Conservation (phyloP, 805 yeast species). For the Kuraishia hungarica region DNA sequence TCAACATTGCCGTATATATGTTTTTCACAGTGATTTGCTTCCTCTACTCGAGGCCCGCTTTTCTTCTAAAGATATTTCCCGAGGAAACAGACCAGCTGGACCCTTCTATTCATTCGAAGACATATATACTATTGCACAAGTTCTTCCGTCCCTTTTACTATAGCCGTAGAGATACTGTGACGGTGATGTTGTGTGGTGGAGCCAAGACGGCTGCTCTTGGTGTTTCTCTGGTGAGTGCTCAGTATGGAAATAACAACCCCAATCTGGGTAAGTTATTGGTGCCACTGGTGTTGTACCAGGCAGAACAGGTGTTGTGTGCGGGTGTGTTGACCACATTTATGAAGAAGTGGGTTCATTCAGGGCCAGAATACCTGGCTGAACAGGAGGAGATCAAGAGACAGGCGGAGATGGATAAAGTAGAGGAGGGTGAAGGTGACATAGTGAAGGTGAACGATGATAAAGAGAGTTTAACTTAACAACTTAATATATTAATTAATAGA, state of each 20-base stretch:
- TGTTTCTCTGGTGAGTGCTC: slow-evolving; percentile 59
- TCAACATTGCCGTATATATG: slow-evolving; percentile 73
- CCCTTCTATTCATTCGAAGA: slow-evolving; percentile 31
- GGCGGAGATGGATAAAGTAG: not conserved
- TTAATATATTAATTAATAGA: no score
- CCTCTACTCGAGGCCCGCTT: slow-evolving; percentile 52
- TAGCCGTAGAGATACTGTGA: slow-evolving; percentile 60
- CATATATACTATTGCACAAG: no score
- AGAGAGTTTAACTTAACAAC: no score
- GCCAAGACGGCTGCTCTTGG: slow-evolving; percentile 93
- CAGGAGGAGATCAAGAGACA: not conserved
- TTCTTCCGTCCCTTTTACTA: slow-evolving; percentile 60
- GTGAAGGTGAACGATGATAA: not conserved
- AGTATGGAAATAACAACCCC: slow-evolving; percentile 57
- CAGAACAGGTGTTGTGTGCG: slow-evolving; percentile 81
- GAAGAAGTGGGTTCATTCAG: slow-evolving; percentile 55
- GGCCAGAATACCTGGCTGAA: slow-evolving; percentile 5
- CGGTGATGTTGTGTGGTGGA: slow-evolving; percentile 82
- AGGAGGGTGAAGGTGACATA: not conserved
- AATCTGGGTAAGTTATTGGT: slow-evolving; percentile 66
- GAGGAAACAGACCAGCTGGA: slow-evolving; percentile 34
- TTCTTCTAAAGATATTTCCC: slow-evolving; percentile 33
- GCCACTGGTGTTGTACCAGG: slow-evolving; percentile 79
- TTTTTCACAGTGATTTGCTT: slow-evolving; percentile 65
- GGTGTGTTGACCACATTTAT: slow-evolving; percentile 59